Evolutionary conservation across 2,329 filamentous ascomycete genomes (phyloP).

Genomic region (Neopestalotiopsis rosae): DNA sequence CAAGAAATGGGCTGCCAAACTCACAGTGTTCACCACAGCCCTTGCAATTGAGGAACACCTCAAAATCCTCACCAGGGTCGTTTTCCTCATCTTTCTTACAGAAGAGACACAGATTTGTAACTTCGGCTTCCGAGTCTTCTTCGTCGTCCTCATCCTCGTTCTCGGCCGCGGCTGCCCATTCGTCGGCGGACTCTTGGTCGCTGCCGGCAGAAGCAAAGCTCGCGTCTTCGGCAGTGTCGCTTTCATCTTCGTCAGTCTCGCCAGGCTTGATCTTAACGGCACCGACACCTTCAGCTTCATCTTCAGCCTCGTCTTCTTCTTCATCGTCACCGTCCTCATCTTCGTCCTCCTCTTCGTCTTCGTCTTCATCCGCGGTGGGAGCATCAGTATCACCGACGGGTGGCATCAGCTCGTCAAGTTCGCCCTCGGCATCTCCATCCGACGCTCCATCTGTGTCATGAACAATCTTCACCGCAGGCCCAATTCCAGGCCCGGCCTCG

Average conservation of each 20-base stretch:
- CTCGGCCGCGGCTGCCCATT: constrained; percentile 36
- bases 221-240: constrained; percentile 39
- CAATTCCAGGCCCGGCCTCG: constrained; percentile 20
- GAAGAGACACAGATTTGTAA: constrained; percentile 64
- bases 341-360: constrained; percentile 35
- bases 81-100: constrained; percentile 84
- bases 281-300: constrained; percentile 60
- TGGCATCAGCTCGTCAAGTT: constrained; percentile 26
- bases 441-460: constrained; percentile 40
- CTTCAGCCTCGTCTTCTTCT: constrained; percentile 40
- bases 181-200: constrained; percentile 34
- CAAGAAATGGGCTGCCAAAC: constrained; percentile 41
- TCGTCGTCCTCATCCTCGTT: constrained; percentile 61
- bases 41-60: constrained; percentile 77
- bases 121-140: constrained; percentile 60
- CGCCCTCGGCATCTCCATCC: constrained; percentile 37
- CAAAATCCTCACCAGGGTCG: constrained; percentile 81
- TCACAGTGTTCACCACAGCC: constrained; percentile 83
- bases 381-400: constrained; percentile 21
- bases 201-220: constrained; percentile 34
- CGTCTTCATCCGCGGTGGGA: constrained; percentile 22
- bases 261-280: constrained; percentile 62
- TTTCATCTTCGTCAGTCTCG: constrained; percentile 51
- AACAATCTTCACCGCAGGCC: constrained; percentile 33
- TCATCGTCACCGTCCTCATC: constrained; percentile 32